Base-by-base conservation (phyloP, 169 alveolate genomes). In the Ichthyophthirius multifiliis region DNA sequence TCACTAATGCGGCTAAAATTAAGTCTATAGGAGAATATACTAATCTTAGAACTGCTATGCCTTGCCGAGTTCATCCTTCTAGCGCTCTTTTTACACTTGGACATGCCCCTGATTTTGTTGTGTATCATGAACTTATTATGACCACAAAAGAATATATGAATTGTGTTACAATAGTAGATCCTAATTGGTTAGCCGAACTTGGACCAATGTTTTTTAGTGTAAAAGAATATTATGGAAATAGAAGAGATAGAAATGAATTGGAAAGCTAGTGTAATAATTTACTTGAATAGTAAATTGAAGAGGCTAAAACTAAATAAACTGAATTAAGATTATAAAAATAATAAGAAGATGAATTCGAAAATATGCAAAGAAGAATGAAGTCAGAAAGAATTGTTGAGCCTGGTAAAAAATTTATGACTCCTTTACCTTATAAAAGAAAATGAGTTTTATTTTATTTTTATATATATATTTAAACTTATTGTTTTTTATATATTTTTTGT, bases 1-100 rank as follows among this genome's bases (percentile, higher is more conserved):
- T 99, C 94, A 99, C 97, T 86, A 98, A 99, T 92, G 99, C 99
- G n/a, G 98, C 99, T 30, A 98, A 98, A 91, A 95, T 98, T 43
- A 97, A 97, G 87, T 99, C 99, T 7, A 96, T 98, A 20, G 99
- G 99, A 34, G 99, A 98, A 93, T 99, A 99, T 90, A 97, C 97
- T 20, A 98, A 98, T 86, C 89, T 99, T 67, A 90, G 99, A 89
- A 97, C 99, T 15, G 98, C 99, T 46, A 97, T 98, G 30, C 99
- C 99, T 37, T 98, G 99, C 73, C 96, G 97, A 74, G 89, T 98
- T 27, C 99, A 99, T 87, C 99, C 99, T 23, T 95, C 99, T 12
- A 96, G 99, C 76, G 99, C 99, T 6, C 95, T 99, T 73, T 98
- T 96, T 89, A 97, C 99, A 45, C 94, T 98, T 75, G 99, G 99